Evolutionary conservation across 2,329 filamentous ascomycete genomes (phyloP).

Genomic region (Apiospora koreana): DNA sequence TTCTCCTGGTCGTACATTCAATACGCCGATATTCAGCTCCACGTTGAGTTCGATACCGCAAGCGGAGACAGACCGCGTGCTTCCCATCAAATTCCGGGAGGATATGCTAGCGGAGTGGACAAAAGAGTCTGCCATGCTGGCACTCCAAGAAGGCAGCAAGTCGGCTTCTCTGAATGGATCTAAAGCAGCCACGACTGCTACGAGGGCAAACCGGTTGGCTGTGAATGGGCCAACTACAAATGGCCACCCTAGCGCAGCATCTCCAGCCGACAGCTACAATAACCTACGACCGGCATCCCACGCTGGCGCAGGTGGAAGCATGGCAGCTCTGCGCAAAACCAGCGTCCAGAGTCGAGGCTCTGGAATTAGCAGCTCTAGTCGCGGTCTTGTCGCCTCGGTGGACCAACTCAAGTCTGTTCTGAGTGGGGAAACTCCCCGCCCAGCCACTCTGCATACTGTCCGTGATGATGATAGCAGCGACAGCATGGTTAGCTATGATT

Average conservation of each 20-base stretch:
- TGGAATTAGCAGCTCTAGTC: conserved; percentile 42
- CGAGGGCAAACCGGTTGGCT: conserved; percentile 57
- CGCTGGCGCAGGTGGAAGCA: conserved; percentile 34
- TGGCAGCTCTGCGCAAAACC: conserved; percentile 51
- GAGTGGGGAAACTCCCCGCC: conserved; percentile 48
- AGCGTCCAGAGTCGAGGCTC: conserved; percentile 56
- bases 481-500: conserved; percentile 71
- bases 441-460: conserved; percentile 40
- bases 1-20: conserved; percentile 67
- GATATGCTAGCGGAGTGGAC: conserved; percentile 81
- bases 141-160: conserved; percentile 68
- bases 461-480: conserved; percentile 58
- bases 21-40: conserved; percentile 60
- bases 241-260: conserved; percentile 41
- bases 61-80: conserved; percentile 47
- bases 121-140: conserved; percentile 69
- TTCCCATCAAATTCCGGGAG: conserved; percentile 69
- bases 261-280: conserved; percentile 51
- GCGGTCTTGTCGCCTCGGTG: conserved; percentile 58
- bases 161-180: conserved; percentile 78
- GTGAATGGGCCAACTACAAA: conserved; percentile 50
- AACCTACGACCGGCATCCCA: conserved; percentile 52
- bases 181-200: conserved; percentile 60
- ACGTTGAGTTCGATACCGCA: conserved; percentile 42
- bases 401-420: conserved; percentile 66